These are phyloP conservation scores for Isatis lusitanica DNA, from an alignment of 441 rosid genomes.

Conservation along the genomic window DNA sequence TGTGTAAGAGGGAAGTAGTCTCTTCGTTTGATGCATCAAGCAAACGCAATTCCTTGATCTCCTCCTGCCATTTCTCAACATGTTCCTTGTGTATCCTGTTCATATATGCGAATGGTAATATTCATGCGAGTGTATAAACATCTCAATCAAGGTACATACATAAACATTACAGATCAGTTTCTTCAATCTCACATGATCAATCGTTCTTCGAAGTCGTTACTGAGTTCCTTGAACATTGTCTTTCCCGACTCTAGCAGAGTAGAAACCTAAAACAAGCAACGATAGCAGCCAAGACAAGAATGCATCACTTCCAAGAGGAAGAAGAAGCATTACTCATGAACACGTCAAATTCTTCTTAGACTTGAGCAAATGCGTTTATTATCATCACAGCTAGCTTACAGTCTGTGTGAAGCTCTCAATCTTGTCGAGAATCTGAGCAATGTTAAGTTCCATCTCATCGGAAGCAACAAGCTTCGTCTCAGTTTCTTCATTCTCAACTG, in stretches of 20 bases:
- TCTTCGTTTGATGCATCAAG: slow-evolving; percentile 82
- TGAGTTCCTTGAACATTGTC: slow-evolving; percentile 71
- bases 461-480: slow-evolving; percentile 53
- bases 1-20: slow-evolving; percentile 50
- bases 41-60: slow-evolving; percentile 69
- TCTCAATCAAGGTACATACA: background rate
- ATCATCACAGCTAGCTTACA: slow-evolving; percentile 40
- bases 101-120: background rate
- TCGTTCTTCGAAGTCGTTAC: slow-evolving; percentile 70
- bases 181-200: slow-evolving; percentile 54
- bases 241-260: slow-evolving; percentile 75
- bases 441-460: slow-evolving; percentile 70
- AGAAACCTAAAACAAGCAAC: slow-evolving; percentile 39
- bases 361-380: background rate
- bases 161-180: background rate
- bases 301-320: background rate
- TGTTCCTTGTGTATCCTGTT: slow-evolving; percentile 81
- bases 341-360: background rate
- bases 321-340: background rate
- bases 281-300: background rate
- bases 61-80: slow-evolving; percentile 88
- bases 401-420: slow-evolving; percentile 73
- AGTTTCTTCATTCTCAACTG: slow-evolving; percentile 51
- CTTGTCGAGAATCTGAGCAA: slow-evolving; percentile 59
- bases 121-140: slow-evolving; percentile 12